Evolutionary conservation across 176 grass and related monocot genomes (phyloP).

Genomic region (Hordeum vulgare): MorexV3_pseudomolecules_assembly NC_058522.1:429873057-429873556

Average conservation of each 20-base stretch:
- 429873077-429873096: too few species aligned
- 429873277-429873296: conserved; percentile 13
- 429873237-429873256: neutral
- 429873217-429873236: neutral
- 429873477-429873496: neutral
- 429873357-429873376: conserved; percentile 4
- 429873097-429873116: neutral
- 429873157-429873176: neutral
- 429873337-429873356: conserved; percentile 1
- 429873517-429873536: neutral
- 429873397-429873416: neutral
- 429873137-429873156: neutral
- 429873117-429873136: neutral
- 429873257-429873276: neutral
- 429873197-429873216: neutral
- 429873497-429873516: neutral
- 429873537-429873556: neutral
- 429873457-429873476: neutral
- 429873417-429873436: neutral
- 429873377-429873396: neutral
- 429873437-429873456: neutral
- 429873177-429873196: neutral
- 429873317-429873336: neutral
- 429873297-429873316: conserved; percentile 18
- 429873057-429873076: neutral